Evolutionary conservation across 805 yeast genomes (phyloP), one percentile per base, ranked within the genome.

Genomic region (Kodamaea jinghongensis): DNA sequence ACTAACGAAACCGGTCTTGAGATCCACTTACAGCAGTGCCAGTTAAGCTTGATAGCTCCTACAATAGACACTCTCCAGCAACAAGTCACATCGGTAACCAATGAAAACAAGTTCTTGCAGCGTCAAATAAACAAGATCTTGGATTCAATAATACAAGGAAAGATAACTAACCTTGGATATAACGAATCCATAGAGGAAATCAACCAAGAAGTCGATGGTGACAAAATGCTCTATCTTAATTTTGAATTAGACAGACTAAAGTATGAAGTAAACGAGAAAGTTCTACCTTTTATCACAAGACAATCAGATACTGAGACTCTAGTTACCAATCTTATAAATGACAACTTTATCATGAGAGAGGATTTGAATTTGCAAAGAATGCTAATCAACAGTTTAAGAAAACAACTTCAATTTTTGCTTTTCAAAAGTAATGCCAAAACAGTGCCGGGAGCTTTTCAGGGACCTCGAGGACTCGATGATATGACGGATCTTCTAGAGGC

Each of bases 381-480:
- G 39, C 56, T 68, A 25, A 54, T 76, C 32, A 69, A 65, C 45
- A 70, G 75, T 37, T 46, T 76, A 13, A 51, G 79, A 26, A 77
- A 75, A 44, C 81, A 76, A 47, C 54, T 76, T 25, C 80, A 75
- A 45, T 75, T 70, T 44, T 56, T 75, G 45, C 42, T 73, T 38
- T 63, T 73, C 42, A 66, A 69, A 14, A 61, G 75, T 42, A 61
- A 72, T 31, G 50, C 71, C 26, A 28, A 31, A 20, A 31, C 23
- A 14, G 35, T 36, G 13, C 46, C 51, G 2, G 34, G 39, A 14
- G 46, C 25, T 40, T 8, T 17, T 11, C 35, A 32, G 14, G 27
- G 6, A 5, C 26, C 6, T 12, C 32, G 32, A 10, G 33, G 41
- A 16, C 14, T 31, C 13, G 45, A 41, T 13, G 41, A 38, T 12